Evolutionary conservation across 164 flowering plant species (phyloP).

Genomic region (Liquidambar formosana): DNA sequence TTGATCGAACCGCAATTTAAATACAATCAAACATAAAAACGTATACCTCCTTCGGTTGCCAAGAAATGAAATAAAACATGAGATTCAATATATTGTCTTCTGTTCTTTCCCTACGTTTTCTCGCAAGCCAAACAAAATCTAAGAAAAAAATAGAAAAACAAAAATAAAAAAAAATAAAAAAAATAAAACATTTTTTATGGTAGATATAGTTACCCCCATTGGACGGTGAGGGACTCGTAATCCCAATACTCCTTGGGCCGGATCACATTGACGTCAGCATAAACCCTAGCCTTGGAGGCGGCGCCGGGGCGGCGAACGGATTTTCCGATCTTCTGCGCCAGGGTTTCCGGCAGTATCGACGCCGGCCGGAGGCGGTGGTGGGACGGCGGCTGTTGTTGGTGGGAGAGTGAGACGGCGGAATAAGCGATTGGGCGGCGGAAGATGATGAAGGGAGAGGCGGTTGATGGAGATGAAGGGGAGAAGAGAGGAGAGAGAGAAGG

Average conservation of each 20-base stretch:
- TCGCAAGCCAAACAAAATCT: not conserved
- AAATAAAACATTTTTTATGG: not conserved
- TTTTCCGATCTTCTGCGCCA: slow-evolving; percentile 94
- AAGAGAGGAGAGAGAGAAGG: slow-evolving; percentile 9
- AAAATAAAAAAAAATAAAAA: not conserved
- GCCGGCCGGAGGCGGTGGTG: slow-evolving; percentile 9
- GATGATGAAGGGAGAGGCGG: slow-evolving; percentile 10
- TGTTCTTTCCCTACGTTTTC: not conserved
- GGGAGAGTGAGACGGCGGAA: slow-evolving; percentile 17
- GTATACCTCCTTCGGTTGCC: too few species aligned
- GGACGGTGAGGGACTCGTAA: slow-evolving; percentile 87
- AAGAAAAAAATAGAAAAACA: not conserved
- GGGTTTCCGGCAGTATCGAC: slow-evolving; percentile 37
- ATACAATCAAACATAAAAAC: not conserved
- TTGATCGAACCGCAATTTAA: not conserved
- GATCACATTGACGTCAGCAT: slow-evolving; percentile 75
- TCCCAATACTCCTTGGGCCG: slow-evolving; percentile 98
- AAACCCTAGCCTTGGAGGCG: slow-evolving; percentile 89
- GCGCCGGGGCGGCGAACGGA: slow-evolving; percentile 87
- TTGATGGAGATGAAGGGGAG: slow-evolving; percentile 6
- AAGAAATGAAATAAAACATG: too few species aligned
- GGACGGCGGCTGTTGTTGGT: slow-evolving; percentile 8
- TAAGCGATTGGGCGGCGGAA: slow-evolving; percentile 32
- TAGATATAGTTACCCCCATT: slow-evolving; percentile 71
- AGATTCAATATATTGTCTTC: too few species aligned